Percentiles rank a stretch among this genome's conserved stretches.
Conservation (phyloP, 73 alveolate species). For the Paramecium sonneborni region DNA sequence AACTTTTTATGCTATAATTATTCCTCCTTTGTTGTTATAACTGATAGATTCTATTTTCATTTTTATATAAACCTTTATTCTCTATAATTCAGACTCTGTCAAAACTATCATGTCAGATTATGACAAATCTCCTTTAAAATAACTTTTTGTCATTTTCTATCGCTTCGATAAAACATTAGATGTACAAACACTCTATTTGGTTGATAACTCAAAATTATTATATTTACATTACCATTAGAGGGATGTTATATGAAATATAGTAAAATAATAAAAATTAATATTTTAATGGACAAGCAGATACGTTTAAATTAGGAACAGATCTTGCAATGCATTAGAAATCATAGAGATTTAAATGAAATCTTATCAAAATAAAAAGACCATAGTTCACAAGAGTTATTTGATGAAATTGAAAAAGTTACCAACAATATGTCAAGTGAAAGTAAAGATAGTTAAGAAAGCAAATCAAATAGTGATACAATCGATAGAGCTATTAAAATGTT, state of each 20-base stretch:
- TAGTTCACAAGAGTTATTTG: slow-evolving; percentile 19
- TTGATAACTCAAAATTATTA: not conserved
- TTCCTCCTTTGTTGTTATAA: slow-evolving; percentile 66
- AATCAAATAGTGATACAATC: not conserved
- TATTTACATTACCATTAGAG: not conserved
- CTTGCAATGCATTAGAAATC: slow-evolving; percentile 7
- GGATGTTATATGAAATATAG: not conserved
- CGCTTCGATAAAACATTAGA: not conserved
- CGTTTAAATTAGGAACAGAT: slow-evolving; percentile 38
- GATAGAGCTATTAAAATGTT: not conserved
- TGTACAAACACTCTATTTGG: not conserved
- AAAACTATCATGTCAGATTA: slow-evolving; percentile 59
- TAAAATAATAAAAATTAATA: not conserved
- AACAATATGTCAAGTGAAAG: not conserved
- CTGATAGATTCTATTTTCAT: slow-evolving; percentile 49
- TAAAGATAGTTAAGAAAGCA: not conserved
- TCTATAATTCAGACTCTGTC: slow-evolving; percentile 58
- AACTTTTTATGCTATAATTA: slow-evolving; percentile 44
- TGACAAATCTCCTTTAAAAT: slow-evolving; percentile 51
- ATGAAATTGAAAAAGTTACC: not conserved
- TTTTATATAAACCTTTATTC: slow-evolving; percentile 53
- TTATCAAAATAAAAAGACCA: not conserved
- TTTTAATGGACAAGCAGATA: slow-evolving; percentile 9
- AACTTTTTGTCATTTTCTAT: not conserved
- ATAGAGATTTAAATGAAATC: slow-evolving; percentile 19